Conservation (phyloP, 2,329 filamentous ascomycete species). For the Penicillium hesseltinei region DNA sequence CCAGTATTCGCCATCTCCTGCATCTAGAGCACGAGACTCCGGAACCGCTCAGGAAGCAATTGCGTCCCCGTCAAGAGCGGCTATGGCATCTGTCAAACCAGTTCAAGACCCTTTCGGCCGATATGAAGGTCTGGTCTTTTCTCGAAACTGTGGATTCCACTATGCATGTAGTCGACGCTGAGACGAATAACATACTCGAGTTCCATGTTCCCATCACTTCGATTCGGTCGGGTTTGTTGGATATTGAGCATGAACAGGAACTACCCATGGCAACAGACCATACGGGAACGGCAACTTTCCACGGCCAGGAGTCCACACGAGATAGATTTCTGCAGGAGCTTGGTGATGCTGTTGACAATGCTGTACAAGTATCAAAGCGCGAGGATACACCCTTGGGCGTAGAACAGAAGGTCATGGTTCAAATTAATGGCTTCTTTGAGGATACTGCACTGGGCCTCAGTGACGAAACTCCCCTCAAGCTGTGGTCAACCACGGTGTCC, state of each 20-base stretch:
- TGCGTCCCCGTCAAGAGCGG: constrained; percentile 52
- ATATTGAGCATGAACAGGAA: constrained; percentile 36
- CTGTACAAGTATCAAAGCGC: constrained; percentile 26
- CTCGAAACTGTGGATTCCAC: constrained; percentile 63
- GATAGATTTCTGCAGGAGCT: constrained; percentile 28
- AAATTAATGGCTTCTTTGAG: constrained; percentile 61
- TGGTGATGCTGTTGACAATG: constrained; percentile 17
- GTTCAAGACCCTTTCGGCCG: constrained; percentile 57
- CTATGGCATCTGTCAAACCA: constrained; percentile 53
- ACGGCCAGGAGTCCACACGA: constrained; percentile 30
- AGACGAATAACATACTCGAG: constrained; percentile 48
- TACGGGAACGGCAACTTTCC: constrained; percentile 32
- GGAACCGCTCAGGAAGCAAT: constrained; percentile 49
- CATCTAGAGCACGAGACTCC: constrained; percentile 54
- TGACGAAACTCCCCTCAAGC: constrained; percentile 39
- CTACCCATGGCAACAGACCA: constrained; percentile 34
- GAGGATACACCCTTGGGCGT: constrained; percentile 51
- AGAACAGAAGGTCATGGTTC: constrained; percentile 55
- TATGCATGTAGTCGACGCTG: constrained; percentile 45
- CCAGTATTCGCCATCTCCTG: constrained; percentile 55
- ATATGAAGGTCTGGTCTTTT: constrained; percentile 62
- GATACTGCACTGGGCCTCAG: constrained; percentile 56
- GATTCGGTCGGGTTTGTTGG: constrained; percentile 36
- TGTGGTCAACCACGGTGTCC: constrained; percentile 32
- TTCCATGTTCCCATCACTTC: constrained; percentile 61